Conservation (phyloP, 495 filamentous ascomycete species). For the Trypethelium eluteriae region DNA sequence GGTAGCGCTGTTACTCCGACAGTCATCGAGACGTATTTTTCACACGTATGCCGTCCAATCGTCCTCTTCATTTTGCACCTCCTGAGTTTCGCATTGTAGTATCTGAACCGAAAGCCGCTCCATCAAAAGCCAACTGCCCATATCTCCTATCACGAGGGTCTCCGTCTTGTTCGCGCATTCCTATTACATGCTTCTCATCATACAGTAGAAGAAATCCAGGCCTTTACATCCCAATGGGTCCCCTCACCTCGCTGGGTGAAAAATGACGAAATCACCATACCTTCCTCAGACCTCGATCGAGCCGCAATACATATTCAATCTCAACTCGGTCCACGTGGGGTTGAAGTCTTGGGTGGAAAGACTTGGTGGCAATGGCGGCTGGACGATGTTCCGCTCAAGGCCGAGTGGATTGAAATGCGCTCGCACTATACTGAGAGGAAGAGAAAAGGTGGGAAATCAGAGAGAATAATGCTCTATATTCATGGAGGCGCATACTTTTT, state of each 20-base stretch:
- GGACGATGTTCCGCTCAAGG: conserved; percentile 53
- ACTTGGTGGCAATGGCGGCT: conserved; percentile 94
- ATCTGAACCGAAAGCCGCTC: conserved; percentile 66
- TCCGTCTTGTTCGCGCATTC: conserved; percentile 80
- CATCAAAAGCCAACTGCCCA: conserved; percentile 73
- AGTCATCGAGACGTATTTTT: conserved; percentile 67
- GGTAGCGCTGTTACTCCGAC: conserved; percentile 68
- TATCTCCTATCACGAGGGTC: conserved; percentile 88
- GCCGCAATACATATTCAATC: conserved; percentile 56
- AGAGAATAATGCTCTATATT: conserved; percentile 84
- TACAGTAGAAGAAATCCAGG: conserved; percentile 84
- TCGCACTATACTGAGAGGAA: conserved; percentile 67
- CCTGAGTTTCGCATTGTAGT: conserved; percentile 43
- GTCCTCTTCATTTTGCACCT: neutral
- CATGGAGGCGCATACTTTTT: conserved; percentile 84
- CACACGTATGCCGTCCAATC: conserved; percentile 52
- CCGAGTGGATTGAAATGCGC: conserved; percentile 95
- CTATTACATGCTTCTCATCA: conserved; percentile 73
- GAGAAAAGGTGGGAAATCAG: conserved; percentile 47
- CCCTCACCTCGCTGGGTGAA: conserved; percentile 84
- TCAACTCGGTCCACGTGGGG: conserved; percentile 67
- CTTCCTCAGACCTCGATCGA: conserved; percentile 49
- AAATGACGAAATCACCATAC: conserved; percentile 63
- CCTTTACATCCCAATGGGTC: conserved; percentile 83
- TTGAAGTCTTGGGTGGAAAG: conserved; percentile 67